Conservation (phyloP, 2,329 filamentous ascomycete species). For the Aspergillus brunneoviolaceus region DNA sequence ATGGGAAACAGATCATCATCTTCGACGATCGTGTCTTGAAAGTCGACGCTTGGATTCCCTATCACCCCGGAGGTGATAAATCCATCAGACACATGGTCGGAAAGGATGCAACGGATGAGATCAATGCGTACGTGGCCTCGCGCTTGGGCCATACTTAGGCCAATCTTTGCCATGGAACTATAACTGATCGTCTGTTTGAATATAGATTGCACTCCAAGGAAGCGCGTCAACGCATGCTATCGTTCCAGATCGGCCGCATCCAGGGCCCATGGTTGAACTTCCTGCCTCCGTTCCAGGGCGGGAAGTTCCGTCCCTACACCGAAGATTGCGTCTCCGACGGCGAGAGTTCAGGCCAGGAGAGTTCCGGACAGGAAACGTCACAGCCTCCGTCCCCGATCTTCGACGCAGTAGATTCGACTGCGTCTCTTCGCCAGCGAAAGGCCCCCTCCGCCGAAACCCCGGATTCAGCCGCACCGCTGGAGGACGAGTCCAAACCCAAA, state of each 20-base stretch:
- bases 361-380: slow-evolving; percentile 57
- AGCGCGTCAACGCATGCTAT: slow-evolving; percentile 72
- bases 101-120: slow-evolving; percentile 89
- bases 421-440: slow-evolving; percentile 38
- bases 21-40: slow-evolving; percentile 79
- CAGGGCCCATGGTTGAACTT: slow-evolving; percentile 86
- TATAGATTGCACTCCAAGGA: slow-evolving; percentile 76
- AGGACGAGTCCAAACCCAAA: slow-evolving; percentile 36
- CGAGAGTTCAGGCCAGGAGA: slow-evolving; percentile 37
- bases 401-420: slow-evolving; percentile 50
- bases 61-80: slow-evolving; percentile 89
- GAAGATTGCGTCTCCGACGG: slow-evolving; percentile 40
- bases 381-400: slow-evolving; percentile 59
- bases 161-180: slow-evolving; percentile 2
- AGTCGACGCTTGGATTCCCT: slow-evolving; percentile 82
- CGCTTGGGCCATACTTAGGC: slow-evolving; percentile 10
- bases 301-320: slow-evolving; percentile 64
- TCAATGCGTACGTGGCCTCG: slow-evolving; percentile 69
- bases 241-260: slow-evolving; percentile 79
- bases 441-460: slow-evolving; percentile 20
- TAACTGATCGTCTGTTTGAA: slow-evolving; percentile 16
- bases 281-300: slow-evolving; percentile 86
- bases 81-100: slow-evolving; percentile 92
- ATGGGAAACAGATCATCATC: slow-evolving; percentile 76
- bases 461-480: slow-evolving; percentile 31